These are phyloP conservation scores for Aspergillus brasiliensis DNA, from an alignment of 2,329 filamentous ascomycete species.

Conservation along the genomic window DNA sequence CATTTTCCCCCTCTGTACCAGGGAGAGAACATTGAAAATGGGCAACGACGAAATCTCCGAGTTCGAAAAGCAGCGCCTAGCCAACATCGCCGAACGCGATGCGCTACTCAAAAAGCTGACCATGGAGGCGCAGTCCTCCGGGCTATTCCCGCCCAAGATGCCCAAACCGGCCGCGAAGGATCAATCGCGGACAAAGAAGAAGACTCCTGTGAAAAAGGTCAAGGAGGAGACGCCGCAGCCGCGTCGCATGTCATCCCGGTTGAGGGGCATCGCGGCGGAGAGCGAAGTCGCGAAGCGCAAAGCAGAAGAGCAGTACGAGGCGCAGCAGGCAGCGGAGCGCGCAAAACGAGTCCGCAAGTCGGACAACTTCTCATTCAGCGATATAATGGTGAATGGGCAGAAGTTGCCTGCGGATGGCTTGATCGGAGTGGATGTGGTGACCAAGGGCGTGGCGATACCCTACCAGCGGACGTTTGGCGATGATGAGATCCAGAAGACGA, in stretches of 20 bases:
- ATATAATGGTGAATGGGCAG: conserved; percentile 78
- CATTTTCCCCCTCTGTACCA: neutral
- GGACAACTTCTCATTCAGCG: conserved; percentile 69
- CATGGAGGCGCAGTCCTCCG: conserved; percentile 66
- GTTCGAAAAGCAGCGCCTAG: conserved; percentile 80
- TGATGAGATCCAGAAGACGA: conserved; percentile 79
- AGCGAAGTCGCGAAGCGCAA: conserved; percentile 70
- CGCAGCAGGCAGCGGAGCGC: conserved; percentile 58
- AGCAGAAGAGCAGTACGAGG: conserved; percentile 64
- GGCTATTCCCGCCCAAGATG: conserved; percentile 60
- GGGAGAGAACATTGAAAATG: conserved; percentile 1
- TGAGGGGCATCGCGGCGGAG: conserved; percentile 65
- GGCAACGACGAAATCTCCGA: conserved; percentile 66
- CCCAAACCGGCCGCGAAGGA: conserved; percentile 53
- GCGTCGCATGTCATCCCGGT: conserved; percentile 62
- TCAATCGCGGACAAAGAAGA: conserved; percentile 51
- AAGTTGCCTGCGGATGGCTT: conserved; percentile 70
- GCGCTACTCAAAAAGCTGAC: conserved; percentile 78
- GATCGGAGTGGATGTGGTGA: conserved; percentile 61
- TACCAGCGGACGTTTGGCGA: conserved; percentile 82
- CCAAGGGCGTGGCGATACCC: conserved; percentile 70
- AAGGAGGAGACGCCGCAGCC: conserved; percentile 63
- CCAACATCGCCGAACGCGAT: conserved; percentile 85
- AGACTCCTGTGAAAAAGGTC: conserved; percentile 53
- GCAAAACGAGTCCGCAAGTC: conserved; percentile 67